Evolutionary conservation across 2,329 filamentous ascomycete species (phyloP).

Genomic region (Exophiala mesophila): DNA sequence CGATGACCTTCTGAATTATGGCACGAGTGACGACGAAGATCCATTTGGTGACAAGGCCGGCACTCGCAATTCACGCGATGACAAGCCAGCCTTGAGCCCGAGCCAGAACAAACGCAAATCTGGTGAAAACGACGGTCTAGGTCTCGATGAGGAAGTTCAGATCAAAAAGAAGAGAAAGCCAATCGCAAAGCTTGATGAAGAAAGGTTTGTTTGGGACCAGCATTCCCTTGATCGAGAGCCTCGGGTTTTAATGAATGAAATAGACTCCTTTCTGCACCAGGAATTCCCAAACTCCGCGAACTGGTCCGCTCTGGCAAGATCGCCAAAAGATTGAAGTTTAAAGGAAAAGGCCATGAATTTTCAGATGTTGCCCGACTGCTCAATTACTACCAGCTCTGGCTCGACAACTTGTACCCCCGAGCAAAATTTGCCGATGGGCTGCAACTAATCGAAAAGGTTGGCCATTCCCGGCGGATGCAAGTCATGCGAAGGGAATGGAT

Average conservation of each 20-base stretch:
- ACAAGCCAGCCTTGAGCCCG: slow-evolving; percentile 25
- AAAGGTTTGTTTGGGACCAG: slow-evolving; percentile 50
- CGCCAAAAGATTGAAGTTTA: slow-evolving; percentile 47
- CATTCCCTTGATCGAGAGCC: no score
- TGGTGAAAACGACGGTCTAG: slow-evolving; percentile 52
- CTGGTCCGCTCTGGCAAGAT: slow-evolving; percentile 21
- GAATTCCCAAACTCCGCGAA: slow-evolving; percentile 73
- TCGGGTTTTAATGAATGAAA: background rate
- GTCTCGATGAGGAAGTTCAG: slow-evolving; percentile 82
- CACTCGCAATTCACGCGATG: slow-evolving; percentile 10
- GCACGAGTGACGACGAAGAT: slow-evolving; percentile 44
- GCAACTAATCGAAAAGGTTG: slow-evolving; percentile 85
- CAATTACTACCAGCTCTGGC: slow-evolving; percentile 91
- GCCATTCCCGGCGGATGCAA: slow-evolving; percentile 75
- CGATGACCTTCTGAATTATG: slow-evolving; percentile 72
- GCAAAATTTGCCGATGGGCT: slow-evolving; percentile 89
- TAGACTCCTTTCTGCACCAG: slow-evolving; percentile 74
- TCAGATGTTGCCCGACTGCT: slow-evolving; percentile 76
- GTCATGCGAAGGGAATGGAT: slow-evolving; percentile 78
- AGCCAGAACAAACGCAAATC: slow-evolving; percentile 39
- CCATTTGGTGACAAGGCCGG: slow-evolving; percentile 26
- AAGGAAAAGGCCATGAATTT: slow-evolving; percentile 95
- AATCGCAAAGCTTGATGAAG: slow-evolving; percentile 80
- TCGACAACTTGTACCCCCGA: slow-evolving; percentile 91
- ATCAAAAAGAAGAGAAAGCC: slow-evolving; percentile 72